Evolutionary conservation across 768 basidiomycete genomes (phyloP).

Genomic region (Fomitopsis serialis): DNA sequence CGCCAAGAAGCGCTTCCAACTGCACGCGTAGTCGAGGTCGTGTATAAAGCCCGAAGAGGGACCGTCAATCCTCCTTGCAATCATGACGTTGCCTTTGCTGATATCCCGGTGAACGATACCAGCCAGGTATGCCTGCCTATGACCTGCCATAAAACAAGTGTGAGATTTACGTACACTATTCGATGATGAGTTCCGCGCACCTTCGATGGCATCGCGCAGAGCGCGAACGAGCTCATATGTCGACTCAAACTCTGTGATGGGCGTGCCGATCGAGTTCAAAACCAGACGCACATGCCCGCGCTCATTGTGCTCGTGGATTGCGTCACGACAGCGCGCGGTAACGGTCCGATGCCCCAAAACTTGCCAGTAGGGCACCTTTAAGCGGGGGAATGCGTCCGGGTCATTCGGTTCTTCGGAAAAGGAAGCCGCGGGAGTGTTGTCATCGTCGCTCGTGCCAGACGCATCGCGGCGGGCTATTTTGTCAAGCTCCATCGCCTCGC

Average conservation of each 20-base stretch:
- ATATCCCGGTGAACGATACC: conserved; percentile 15
- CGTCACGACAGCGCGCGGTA: not conserved
- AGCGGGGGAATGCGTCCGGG: not conserved
- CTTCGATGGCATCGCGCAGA: conserved; percentile 7
- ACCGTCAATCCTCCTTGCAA: not conserved
- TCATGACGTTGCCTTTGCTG: conserved; percentile 17
- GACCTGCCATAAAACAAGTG: conserved; percentile 3
- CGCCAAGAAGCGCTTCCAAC: no score
- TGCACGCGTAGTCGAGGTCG: no score
- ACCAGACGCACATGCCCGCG: conserved; percentile 10
- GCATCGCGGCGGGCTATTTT: not conserved
- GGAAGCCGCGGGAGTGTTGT: no score
- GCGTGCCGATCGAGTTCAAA: conserved; percentile 4
- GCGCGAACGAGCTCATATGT: conserved; percentile 9
- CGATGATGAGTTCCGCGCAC: not conserved
- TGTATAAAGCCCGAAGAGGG: no score
- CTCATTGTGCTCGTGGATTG: not conserved
- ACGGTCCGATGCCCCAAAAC: conserved; percentile 4
- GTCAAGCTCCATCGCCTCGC: not conserved
- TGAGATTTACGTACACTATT: no score
- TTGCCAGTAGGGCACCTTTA: not conserved
- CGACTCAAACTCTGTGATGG: conserved; percentile 1
- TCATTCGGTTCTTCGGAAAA: not conserved
- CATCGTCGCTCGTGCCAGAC: no score
- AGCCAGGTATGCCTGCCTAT: conserved; percentile 4